Evolutionary conservation across 1,284 basidiomycete genomes (phyloP).

Genomic region (Ceratorhiza oryzae-sativae): DNA sequence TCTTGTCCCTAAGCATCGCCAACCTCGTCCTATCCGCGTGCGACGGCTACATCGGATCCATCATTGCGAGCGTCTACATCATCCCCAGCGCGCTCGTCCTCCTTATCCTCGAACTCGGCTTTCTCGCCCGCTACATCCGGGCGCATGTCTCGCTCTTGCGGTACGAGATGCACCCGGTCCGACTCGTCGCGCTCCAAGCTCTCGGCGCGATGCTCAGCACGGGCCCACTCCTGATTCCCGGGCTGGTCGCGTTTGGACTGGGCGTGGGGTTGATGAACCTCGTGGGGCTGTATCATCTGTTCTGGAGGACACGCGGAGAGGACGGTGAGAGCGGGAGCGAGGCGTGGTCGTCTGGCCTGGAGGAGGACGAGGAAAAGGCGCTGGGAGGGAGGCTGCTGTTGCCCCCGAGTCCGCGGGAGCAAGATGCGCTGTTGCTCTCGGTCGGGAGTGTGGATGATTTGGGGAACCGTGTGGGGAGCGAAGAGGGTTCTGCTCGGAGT

Average conservation of each 20-base stretch:
- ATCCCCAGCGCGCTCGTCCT: slow-evolving; percentile 13
- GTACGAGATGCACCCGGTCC: slow-evolving; percentile 14
- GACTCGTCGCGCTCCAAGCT: slow-evolving; percentile 16
- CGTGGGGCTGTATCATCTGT: slow-evolving; percentile 11
- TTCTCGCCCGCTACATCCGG: neutral
- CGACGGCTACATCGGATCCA: neutral
- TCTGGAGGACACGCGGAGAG: slow-evolving; percentile 4
- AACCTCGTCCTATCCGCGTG: neutral
- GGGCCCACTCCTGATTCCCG: neutral
- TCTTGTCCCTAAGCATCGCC: slow-evolving; percentile 7
- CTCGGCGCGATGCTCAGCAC: slow-evolving; percentile 19
- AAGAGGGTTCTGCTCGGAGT: neutral
- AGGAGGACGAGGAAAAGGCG: slow-evolving; percentile 16
- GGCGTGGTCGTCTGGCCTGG: neutral
- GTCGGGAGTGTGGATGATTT: neutral
- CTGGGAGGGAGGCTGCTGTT: neutral
- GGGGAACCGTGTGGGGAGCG: neutral
- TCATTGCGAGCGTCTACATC: slow-evolving; percentile 15
- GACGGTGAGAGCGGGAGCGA: slow-evolving; percentile 15
- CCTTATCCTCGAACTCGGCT: slow-evolving; percentile 16
- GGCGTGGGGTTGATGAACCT: slow-evolving; percentile 26
- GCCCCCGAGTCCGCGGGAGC: neutral
- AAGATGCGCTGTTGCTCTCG: slow-evolving; percentile 14
- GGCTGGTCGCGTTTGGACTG: slow-evolving; percentile 6
- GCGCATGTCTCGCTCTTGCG: neutral